Evolutionary conservation across 805 yeast species (phyloP), one percentile per base, ranked within the genome.

Genomic region (Hanseniaspora thailandica): DNA sequence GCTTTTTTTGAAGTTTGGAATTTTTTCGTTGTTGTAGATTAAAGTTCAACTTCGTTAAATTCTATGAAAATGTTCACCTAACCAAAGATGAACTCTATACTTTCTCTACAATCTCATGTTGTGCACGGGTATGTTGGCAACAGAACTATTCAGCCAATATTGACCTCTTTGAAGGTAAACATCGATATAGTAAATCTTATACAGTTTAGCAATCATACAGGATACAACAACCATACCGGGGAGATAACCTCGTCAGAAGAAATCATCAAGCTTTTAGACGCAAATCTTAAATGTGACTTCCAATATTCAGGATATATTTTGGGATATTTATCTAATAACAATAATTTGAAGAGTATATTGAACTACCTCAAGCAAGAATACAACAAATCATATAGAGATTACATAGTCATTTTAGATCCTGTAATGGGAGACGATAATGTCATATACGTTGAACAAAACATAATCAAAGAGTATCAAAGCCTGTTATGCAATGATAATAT

Each of bases 401-500:
- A 45, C 25, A 48, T 76, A 5, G 81, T 86, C 77, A 66, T 84
- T 23, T 66, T 84, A 57, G 93, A 84, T 60, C 90, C 93, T 0
- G 89, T 84, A 0, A 76, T 84, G 81, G 93, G 93, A 1, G 93
- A 84, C 62, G 84, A 82, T 60, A 86, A 86, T 23, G 73, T 74
- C 55, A 58, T 84, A 22, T 84, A 84, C 58, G 93, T 84, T 3
- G 76, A 77, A 51, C 71, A 72, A 35, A 71, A 70, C 34, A 80
- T 77, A 2, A 74, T 84, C 5, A 82, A 94, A 0, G 75, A 75
- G 4, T 81, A 82, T 59, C 70, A 72, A 59, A 58, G 66, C 4
- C 68, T 80, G 13, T 62, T 82, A 28, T 58, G 64, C 19, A 59
- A 60, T 39, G 78, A 73, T 6, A 61, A 57, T 1, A 31, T 36